Base-by-base conservation (phyloP, 148 eudicot species). In the Diospyros lotus region DNA sequence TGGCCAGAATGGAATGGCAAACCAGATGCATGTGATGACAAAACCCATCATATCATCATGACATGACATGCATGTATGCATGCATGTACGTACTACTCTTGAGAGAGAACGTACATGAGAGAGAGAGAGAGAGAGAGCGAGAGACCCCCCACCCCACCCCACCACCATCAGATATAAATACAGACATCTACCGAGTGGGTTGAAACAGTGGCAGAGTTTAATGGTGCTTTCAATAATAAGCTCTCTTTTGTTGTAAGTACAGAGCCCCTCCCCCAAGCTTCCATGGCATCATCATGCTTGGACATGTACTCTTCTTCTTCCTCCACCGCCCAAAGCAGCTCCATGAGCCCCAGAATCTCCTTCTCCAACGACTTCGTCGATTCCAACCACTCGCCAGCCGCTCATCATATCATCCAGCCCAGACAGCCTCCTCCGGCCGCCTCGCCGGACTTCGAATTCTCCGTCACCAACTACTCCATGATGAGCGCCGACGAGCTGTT, bases 351-450 rank as follows among this genome's bases (percentile, higher is more conserved):
- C 1, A 80, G 98, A 78, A 94, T 94, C 78, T 94, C 98, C 11
- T 94, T 94, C 84, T 94, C 98, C 1, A 88, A 90, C 80, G 98
- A 94, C 79, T 94, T 94, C 66, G 92, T 76, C 2, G 98, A 94
- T 42, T 77, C 93, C n/a, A 54, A 56, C 12, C 84, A 82, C 62
- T 10, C 82, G 58, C 45, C 42, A 82, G 10, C 12, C 0, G 40
- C 71, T 9, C 79, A 77, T 3, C 75, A 78, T 7, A 2, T 54
- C 42, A 65, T 72, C 63, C 8, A 51, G 43, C 52, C 77, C 8
- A 52, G 79, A 11, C 83, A 76, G 42, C n/a, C 80, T 1, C 81
- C 89, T 0, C 80, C 85, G 7, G 62, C 86, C 5, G 62, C 69
- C 7, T 87, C 92, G 5, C 60, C 93, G 0, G 97, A 94, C 69